Evolutionary conservation across 768 basidiomycete genomes (phyloP).

Genomic region (Agaricus sinodeliciosus): DNA sequence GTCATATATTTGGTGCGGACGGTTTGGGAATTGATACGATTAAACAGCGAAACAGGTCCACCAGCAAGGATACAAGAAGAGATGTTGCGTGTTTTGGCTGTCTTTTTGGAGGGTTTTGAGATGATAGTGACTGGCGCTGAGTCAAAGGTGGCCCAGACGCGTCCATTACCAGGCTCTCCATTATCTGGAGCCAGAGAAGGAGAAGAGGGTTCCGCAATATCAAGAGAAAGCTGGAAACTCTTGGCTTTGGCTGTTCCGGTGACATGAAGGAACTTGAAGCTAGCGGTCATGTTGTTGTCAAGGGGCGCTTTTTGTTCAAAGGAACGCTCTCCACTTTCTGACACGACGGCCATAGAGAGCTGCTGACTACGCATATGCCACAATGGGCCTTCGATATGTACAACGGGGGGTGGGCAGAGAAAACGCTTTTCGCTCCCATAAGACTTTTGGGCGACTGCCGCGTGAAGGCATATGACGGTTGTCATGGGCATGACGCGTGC

Average conservation of each 20-base stretch:
- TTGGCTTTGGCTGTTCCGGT: conserved; percentile 85
- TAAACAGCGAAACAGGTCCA: conserved; percentile 88
- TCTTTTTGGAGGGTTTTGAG: conserved; percentile 96
- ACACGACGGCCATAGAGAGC: conserved; percentile 80
- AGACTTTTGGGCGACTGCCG: conserved; percentile 92
- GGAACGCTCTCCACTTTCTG: conserved; percentile 76
- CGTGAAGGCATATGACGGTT: conserved; percentile 84
- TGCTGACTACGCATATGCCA: conserved; percentile 79
- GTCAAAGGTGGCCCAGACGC: conserved; percentile 87
- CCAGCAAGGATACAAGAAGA: conserved; percentile 86
- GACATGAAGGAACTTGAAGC: conserved; percentile 90
- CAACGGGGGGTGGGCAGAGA: conserved; percentile 88
- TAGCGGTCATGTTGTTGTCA: conserved; percentile 79
- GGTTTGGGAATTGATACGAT: conserved; percentile 94
- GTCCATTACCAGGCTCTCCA: conserved; percentile 45
- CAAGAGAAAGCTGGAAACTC: conserved; percentile 81
- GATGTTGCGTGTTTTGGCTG: conserved; percentile 89
- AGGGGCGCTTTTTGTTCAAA: conserved; percentile 81
- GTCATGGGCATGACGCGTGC: conserved; percentile 81
- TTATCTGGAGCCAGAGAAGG: conserved; percentile 40
- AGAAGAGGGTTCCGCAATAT: conserved; percentile 72
- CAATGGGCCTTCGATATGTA: conserved; percentile 86
- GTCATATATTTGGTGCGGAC: conserved; percentile 98
- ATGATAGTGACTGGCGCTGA: conserved; percentile 92
- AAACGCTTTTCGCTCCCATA: conserved; percentile 95